Percentiles rank a stretch among this genome's conserved stretches.
Conservation (phyloP, 139 green algal species). For the Chlorella sp. region DNA sequence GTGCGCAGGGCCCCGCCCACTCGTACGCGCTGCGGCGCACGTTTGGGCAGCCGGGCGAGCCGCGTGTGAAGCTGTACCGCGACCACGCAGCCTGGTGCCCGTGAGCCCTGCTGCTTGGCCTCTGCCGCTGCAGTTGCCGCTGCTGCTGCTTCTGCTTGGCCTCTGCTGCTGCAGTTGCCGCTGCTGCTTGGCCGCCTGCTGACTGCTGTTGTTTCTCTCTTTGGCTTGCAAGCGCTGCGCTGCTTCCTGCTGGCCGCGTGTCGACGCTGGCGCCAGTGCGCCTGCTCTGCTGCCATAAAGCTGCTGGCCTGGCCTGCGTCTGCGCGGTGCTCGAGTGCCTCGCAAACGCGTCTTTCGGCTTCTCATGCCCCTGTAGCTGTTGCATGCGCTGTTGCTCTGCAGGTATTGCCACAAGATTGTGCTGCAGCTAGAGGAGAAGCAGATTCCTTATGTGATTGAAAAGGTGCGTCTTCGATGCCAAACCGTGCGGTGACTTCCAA, state of each 20-base stretch:
- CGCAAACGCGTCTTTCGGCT: not conserved
- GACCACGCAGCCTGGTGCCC: conserved; percentile 84
- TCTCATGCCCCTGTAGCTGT: not conserved
- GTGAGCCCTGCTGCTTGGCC: conserved; percentile 22
- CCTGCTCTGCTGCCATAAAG: not conserved
- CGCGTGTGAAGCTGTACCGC: conserved; percentile 73
- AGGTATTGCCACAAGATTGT: conserved; percentile 75
- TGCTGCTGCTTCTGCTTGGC: not conserved
- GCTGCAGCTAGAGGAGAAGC: conserved; percentile 97
- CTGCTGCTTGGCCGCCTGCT: too few relatives aligned
- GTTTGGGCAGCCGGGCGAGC: conserved; percentile 67
- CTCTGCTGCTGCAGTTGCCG: not conserved
- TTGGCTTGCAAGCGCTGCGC: not conserved
- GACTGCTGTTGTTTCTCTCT: not conserved
- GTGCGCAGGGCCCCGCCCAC: conserved; percentile 65
- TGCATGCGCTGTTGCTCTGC: not conserved
- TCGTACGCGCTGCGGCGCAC: conserved; percentile 68
- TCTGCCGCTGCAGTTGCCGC: not conserved
- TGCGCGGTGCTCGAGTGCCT: not conserved
- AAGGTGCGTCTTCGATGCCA: conserved; percentile 75
- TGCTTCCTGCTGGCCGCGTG: not conserved
- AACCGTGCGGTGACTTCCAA: too few relatives aligned
- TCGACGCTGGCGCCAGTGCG: not conserved
- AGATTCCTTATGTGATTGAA: conserved; percentile 88
- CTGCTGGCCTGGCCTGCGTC: too few relatives aligned